A percentile compares a stretch with the other conserved stretches of the same genome.
Conservation (phyloP, 257 asterid genomes). For the Parsonsia alboflavescens region DNA sequence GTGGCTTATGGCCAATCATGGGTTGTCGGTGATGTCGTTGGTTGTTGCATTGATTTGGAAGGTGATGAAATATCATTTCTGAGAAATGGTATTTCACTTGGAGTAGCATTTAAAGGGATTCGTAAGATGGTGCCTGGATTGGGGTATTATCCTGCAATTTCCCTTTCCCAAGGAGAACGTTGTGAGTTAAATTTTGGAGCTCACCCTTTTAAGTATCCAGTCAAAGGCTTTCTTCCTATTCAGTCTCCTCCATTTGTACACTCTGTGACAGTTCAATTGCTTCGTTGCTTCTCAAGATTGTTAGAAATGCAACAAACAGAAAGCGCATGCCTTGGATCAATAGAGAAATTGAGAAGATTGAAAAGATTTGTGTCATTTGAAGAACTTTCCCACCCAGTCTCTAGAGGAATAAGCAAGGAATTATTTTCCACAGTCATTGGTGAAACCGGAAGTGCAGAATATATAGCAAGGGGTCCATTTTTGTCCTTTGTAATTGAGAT, state of each 20-base stretch:
- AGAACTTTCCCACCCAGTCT: constrained; percentile 61
- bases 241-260: constrained; percentile 59
- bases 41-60: constrained; percentile 90
- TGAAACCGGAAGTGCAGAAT: constrained; percentile 51
- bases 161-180: constrained; percentile 95
- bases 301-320: constrained; percentile 53
- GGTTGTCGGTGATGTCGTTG: constrained; percentile 96
- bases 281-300: constrained; percentile 70
- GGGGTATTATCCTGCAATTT: constrained; percentile 93
- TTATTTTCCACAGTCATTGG: constrained; percentile 44
- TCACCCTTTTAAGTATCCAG: constrained; percentile 70
- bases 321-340: constrained; percentile 53
- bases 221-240: constrained; percentile 72
- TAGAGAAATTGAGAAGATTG: constrained; percentile 67
- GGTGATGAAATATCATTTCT: constrained; percentile 63
- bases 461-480: constrained; percentile 69
- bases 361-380: constrained; percentile 77
- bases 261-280: constrained; percentile 45
- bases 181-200: constrained; percentile 91
- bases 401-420: constrained; percentile 64
- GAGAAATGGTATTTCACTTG: constrained; percentile 86
- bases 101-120: constrained; percentile 78
- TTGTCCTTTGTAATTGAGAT: constrained; percentile 65
- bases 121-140: constrained; percentile 95
- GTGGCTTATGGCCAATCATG: constrained; percentile 84